A percentile compares a stretch with the other conserved stretches of the same genome.
Evolutionary conservation across 2,329 filamentous ascomycete genomes (phyloP).

Genomic region (Xylaria sp.): DNA sequence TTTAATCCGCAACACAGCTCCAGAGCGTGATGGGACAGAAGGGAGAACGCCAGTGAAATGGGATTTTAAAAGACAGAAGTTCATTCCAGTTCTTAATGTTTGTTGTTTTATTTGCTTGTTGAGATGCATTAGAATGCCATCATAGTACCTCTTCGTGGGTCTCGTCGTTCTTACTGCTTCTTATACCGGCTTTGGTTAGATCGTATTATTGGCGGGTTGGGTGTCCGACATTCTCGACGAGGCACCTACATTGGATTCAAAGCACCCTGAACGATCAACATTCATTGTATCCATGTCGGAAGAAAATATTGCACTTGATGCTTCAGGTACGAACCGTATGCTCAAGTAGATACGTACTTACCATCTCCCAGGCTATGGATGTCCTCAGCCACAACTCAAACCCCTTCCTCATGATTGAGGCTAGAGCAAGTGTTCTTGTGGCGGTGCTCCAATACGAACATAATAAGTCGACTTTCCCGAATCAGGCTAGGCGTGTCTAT

Average conservation of each 20-base stretch:
- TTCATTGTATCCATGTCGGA: too few species aligned
- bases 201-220: too few species aligned
- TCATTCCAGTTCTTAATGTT: neutral
- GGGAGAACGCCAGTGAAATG: neutral
- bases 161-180: neutral
- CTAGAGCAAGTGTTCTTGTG: neutral
- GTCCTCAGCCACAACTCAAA: too few species aligned
- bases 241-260: too few species aligned
- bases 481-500: neutral
- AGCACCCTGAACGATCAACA: neutral
- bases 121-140: neutral
- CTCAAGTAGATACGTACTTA: too few species aligned
- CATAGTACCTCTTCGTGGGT: neutral
- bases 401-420: neutral
- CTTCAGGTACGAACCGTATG: too few species aligned
- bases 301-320: too few species aligned
- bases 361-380: too few species aligned
- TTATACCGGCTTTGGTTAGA: neutral
- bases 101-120: neutral
- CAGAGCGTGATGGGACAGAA: neutral
- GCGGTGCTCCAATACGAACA: neutral
- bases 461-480: conserved; percentile 12
- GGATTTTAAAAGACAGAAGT: neutral
- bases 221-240: too few species aligned
- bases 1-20: neutral